A percentile compares a stretch with the other conserved stretches of the same genome.
Conservation (phyloP, 306 rosid genomes). For the Hippophae gyantsensis region DNA sequence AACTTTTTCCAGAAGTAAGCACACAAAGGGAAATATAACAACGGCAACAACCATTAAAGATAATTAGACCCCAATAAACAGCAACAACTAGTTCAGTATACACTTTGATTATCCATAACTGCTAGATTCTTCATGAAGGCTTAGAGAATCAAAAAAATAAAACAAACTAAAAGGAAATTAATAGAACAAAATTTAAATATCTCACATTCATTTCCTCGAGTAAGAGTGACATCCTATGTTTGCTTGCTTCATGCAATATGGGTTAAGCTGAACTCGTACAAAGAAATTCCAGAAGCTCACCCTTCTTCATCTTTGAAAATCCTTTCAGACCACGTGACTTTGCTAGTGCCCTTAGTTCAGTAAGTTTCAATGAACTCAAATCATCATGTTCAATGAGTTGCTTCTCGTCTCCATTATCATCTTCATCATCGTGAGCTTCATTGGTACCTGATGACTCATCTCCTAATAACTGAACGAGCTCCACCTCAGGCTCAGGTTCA, state of each 20-base stretch:
- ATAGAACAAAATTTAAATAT: background rate
- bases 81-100: conserved; percentile 6
- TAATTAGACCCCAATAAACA: conserved; percentile 7
- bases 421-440: conserved; percentile 18
- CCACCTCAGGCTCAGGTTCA: conserved; percentile 32
- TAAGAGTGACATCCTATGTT: conserved; percentile 8
- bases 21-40: too few species aligned
- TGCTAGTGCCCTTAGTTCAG: conserved; percentile 75
- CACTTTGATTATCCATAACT: conserved; percentile 19
- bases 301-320: conserved; percentile 83
- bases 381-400: conserved; percentile 30
- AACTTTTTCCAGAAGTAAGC: too few species aligned
- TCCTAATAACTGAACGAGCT: conserved; percentile 38
- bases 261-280: conserved; percentile 26
- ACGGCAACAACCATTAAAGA: background rate
- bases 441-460: conserved; percentile 37
- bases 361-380: conserved; percentile 52
- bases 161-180: conserved; percentile 6
- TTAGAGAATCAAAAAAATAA: conserved; percentile 1
- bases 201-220: conserved; percentile 5
- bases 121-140: conserved; percentile 11
- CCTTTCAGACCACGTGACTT: conserved; percentile 77
- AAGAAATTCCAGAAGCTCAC: conserved; percentile 60
- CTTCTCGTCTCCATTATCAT: conserved; percentile 27
- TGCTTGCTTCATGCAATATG: conserved; percentile 5